Conservation (phyloP, 1,139 yeast genomes). For the Candida sanyaensis region DNA sequence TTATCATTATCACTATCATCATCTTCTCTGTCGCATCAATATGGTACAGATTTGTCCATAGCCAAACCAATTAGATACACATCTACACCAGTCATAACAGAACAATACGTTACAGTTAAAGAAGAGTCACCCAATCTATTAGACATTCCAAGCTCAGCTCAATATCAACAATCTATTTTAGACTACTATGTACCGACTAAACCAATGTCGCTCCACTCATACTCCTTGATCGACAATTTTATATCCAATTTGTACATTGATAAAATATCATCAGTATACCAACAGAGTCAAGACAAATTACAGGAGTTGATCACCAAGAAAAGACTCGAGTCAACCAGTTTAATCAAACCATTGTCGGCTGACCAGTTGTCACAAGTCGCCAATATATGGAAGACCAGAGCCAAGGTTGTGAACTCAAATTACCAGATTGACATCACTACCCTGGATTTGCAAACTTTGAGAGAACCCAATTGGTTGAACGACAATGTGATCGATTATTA, state of each 20-base stretch:
- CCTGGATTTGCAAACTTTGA: slow-evolving; percentile 70
- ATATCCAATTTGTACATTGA: slow-evolving; percentile 20
- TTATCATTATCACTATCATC: neutral
- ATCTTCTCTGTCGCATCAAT: slow-evolving; percentile 6
- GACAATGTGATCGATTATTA: slow-evolving; percentile 89
- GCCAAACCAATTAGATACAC: slow-evolving; percentile 5
- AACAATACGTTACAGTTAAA: too few species aligned
- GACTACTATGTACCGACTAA: slow-evolving; percentile 19
- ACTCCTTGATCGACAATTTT: slow-evolving; percentile 19
- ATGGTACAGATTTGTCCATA: slow-evolving; percentile 16
- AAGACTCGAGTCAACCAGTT: slow-evolving; percentile 14
- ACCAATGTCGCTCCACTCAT: slow-evolving; percentile 18
- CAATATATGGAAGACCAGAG: slow-evolving; percentile 24
- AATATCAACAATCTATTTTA: slow-evolving; percentile 19
- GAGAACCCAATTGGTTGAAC: slow-evolving; percentile 80
- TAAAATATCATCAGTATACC: slow-evolving; percentile 16
- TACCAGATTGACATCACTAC: slow-evolving; percentile 60
- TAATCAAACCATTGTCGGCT: slow-evolving; percentile 17
- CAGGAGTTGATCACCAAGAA: slow-evolving; percentile 19
- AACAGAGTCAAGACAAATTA: slow-evolving; percentile 15
- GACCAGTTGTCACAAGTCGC: slow-evolving; percentile 24
- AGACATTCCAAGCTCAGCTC: slow-evolving; percentile 3
- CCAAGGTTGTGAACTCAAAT: slow-evolving; percentile 24
- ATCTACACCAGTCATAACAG: too few species aligned
- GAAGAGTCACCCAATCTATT: neutral